Evolutionary conservation across 352 stramenopile species (phyloP), one percentile per base, ranked within the genome.

Genomic region (Phytophthora vignae): DNA sequence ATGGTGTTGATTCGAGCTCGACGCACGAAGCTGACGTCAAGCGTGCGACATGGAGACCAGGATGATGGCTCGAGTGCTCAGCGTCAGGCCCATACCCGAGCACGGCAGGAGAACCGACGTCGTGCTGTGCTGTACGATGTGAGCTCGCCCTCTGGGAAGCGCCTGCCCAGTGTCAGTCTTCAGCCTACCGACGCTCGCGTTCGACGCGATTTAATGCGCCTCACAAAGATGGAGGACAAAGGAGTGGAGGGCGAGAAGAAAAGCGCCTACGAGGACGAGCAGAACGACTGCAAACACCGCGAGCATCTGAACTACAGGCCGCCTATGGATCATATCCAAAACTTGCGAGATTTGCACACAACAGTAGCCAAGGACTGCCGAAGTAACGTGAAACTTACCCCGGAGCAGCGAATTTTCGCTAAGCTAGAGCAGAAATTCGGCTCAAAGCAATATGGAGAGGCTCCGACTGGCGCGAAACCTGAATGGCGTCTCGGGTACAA

Each of bases 271-370:
- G 84, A 88, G 50, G 65, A 80, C n/a, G 82, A 87, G 36, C 60
- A 88, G n/a, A 76, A 85, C 29, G 74, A 83, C 46, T 74, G 73
- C 33, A 92, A 90, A 61, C 75, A 90, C 69, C 81, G 74, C 36
- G 78, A 85, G 31, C 64, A 87, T 6, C 58, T 79, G 2, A 77
- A 83, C 0, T 74, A 79, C 29, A 76, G 84, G 2, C 84, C 84
- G 9, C 74, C 84, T 6, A 42, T 90, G 48, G 84, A 92, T 66
- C 77, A 71, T 3, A 85, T 85, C 22, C 73, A 85, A 14, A 58
- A 52, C 2, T 54, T 89, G 6, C 65, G 69, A n/a, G 84, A 89
- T 46, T 78, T 92, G 8, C 71, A 70, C 36, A 78, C 84, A 12
- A 90, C 84, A 0, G 83, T 90, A 1, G 71, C 82, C 5, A 85